Evolutionary conservation across 2,329 filamentous ascomycete species (phyloP).

Genomic region (Fusarium sp.): DNA sequence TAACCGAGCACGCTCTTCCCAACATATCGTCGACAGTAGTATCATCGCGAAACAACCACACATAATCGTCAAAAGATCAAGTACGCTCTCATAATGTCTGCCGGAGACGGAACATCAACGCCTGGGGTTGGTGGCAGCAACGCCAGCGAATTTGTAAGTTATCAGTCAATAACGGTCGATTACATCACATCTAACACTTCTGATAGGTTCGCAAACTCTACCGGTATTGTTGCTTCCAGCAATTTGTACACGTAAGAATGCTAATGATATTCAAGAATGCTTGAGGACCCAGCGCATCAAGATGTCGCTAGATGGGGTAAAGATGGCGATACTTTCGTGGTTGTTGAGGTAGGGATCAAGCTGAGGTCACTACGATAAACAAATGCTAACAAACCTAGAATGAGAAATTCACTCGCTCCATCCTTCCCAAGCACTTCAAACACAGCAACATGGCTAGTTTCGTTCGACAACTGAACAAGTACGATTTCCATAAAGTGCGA

Average conservation of each 20-base stretch:
- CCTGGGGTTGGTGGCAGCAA: slow-evolving; percentile 71
- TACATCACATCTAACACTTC: slow-evolving; percentile 43
- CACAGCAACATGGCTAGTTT: slow-evolving; percentile 99
- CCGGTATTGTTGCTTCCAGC: slow-evolving; percentile 72
- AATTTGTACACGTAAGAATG: neutral
- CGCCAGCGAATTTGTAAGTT: slow-evolving; percentile 94
- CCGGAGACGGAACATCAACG: slow-evolving; percentile 50
- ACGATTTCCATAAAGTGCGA: slow-evolving; percentile 98
- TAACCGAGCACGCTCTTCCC: slow-evolving; percentile 19
- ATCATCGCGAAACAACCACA: slow-evolving; percentile 7
- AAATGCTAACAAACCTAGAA: slow-evolving; percentile 69
- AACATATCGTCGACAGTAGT: slow-evolving; percentile 7
- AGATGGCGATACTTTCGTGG: slow-evolving; percentile 94
- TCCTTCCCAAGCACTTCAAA: slow-evolving; percentile 98
- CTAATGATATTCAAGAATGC: slow-evolving; percentile 68
- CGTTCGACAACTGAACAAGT: slow-evolving; percentile 95
- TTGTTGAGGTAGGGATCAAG: slow-evolving; percentile 79
- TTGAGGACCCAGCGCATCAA: slow-evolving; percentile 93
- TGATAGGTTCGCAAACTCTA: slow-evolving; percentile 94
- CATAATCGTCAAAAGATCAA: slow-evolving; percentile 8
- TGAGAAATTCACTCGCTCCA: slow-evolving; percentile 97
- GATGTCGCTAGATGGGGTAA: slow-evolving; percentile 96
- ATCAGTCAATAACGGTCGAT: neutral
- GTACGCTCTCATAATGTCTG: slow-evolving; percentile 49
- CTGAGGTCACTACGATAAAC: slow-evolving; percentile 20